phyloP scores from a whole-genome alignment of 2,329 filamentous ascomycete genomes.

The Colletotrichum chrysophilum region DNA sequence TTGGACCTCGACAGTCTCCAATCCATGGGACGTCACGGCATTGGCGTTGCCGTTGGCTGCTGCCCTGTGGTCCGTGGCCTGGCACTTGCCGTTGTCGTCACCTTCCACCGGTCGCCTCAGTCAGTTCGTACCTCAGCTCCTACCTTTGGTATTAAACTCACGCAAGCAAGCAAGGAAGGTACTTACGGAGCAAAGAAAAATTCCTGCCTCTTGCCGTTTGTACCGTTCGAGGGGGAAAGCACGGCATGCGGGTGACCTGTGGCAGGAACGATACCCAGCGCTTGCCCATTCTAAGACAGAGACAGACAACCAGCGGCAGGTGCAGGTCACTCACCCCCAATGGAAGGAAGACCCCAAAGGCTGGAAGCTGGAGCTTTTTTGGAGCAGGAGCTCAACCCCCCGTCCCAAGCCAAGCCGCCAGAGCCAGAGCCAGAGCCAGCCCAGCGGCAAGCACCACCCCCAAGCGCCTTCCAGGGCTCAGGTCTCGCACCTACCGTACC shows the following conservation, averaged over 20 bases:
- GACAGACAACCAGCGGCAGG: not conserved
- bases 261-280: not conserved
- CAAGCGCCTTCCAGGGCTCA: not conserved
- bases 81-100: not conserved
- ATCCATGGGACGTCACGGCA: not conserved
- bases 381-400: not conserved
- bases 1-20: not conserved
- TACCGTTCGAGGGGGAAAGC: not conserved
- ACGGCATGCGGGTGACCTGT: not conserved
- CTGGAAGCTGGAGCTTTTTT: not conserved
- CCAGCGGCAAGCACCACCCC: not conserved
- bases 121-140: not conserved
- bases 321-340: not conserved
- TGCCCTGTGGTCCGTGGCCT: not conserved
- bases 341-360: not conserved
- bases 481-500: not conserved
- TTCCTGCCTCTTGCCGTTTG: not conserved
- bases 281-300: not conserved
- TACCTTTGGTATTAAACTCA: not conserved
- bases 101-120: not conserved
- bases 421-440: not conserved
- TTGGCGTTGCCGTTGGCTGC: conserved; percentile 4
- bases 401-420: not conserved
- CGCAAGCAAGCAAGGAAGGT: not conserved
- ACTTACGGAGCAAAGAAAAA: not conserved